A percentile compares a stretch with the other conserved stretches of the same genome.
Evolutionary conservation across 257 asterid genomes (phyloP).

Genomic region (Fraxinus quadrangulata): DNA sequence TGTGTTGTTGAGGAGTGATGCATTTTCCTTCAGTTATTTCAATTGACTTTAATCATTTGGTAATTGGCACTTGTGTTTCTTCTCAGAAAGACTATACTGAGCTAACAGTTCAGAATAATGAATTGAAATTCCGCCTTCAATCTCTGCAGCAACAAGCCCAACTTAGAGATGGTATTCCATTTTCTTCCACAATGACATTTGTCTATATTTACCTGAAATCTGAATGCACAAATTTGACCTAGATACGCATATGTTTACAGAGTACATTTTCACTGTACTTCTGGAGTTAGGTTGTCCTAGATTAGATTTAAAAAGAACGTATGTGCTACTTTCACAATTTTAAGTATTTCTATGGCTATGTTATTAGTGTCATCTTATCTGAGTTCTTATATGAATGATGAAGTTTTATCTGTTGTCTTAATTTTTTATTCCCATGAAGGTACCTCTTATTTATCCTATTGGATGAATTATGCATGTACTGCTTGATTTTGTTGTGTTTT

Average conservation of each 20-base stretch:
- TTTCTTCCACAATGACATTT: constrained; percentile 11
- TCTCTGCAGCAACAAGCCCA: constrained; percentile 87
- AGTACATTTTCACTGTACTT: not conserved
- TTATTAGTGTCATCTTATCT: not conserved
- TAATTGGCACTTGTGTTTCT: constrained; percentile 17
- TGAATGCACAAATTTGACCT: constrained; percentile 1
- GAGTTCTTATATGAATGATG: not conserved
- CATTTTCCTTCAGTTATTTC: constrained; percentile 11
- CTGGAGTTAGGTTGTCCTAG: no score
- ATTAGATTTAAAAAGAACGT: not conserved
- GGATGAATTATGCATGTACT: not conserved
- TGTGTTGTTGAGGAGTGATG: constrained; percentile 22
- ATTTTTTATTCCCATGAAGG: not conserved
- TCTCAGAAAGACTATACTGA: constrained; percentile 66
- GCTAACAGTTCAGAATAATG: constrained; percentile 67
- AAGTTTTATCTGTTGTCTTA: not conserved
- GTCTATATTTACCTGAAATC: not conserved
- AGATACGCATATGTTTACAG: not conserved
- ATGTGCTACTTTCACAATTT: not conserved
- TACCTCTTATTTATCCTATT: not conserved
- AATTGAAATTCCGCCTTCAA: constrained; percentile 80
- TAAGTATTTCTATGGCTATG: not conserved
- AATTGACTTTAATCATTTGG: constrained; percentile 3
- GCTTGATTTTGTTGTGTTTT: not conserved
- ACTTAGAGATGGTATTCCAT: constrained; percentile 74